Evolutionary conservation across 768 basidiomycete genomes (phyloP), one percentile per base, ranked within the genome.

Genomic region (Auricularia cornea): DNA sequence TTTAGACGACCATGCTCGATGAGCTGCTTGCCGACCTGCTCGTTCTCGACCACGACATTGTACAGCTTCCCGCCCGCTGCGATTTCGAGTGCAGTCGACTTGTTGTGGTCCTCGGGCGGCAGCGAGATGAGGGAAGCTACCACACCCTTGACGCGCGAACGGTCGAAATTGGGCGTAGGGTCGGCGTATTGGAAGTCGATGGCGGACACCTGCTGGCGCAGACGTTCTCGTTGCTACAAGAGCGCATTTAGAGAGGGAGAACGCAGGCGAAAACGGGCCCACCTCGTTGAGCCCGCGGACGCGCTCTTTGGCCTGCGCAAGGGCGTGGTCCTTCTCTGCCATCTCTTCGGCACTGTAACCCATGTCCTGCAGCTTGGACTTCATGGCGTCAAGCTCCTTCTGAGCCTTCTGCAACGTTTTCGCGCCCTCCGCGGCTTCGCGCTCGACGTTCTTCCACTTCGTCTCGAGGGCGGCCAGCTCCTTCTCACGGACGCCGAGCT

Each of bases 11-110:
- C 87, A 57, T 89, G 85, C 71, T 89, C 83, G 57, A 98, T 77
- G 29, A 98, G 81, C 31, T 90, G 86, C 68, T 89, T 90, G 31
- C 94, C 95, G 54, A 95, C 84, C 62, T 83, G 83, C 74, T 98
- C 94, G 70, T 96, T 87, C 67, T 95, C 87, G 8, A 98, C 91
- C 30, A 98, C 90, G 40, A 98, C 92, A 66, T 98, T 93, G 76
- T 90, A 97, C 10, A 99, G 79, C 67, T 89, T 90, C 1, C 84
- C 87, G 0, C 94, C 94, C 0, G 94, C 95, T 20, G 91, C 86
- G 66, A 98, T 88, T 74, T 99, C 97, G 3, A 98, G 81, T 2
- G 97, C 97, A 0, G 92, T 94, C 1, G 94, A 84, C 63, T 90
- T 89, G 70, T 87, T 77, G 71, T 85, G 86, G 72, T 96, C 84